Percentiles rank a stretch among this genome's conserved stretches.
phyloP scores from a whole-genome alignment of 2,329 filamentous ascomycete genomes.

The Microthyrium microscopicum region DNA sequence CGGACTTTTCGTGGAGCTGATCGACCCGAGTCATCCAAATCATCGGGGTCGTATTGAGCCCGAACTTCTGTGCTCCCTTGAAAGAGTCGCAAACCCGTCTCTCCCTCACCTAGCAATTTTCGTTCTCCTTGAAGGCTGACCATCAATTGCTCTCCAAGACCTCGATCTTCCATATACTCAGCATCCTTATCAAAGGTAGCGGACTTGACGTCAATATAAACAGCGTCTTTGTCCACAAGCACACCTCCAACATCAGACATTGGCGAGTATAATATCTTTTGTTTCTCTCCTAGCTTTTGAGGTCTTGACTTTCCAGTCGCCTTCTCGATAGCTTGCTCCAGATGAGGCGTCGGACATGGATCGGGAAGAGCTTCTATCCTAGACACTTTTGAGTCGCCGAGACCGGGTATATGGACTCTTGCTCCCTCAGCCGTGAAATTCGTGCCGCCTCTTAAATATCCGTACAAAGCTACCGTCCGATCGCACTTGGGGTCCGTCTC shows the following conservation, averaged over 20 bases:
- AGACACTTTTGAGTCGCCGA: constrained; percentile 74
- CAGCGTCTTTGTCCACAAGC: constrained; percentile 90
- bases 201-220: constrained; percentile 66
- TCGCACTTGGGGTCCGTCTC: constrained; percentile 84
- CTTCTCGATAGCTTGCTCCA: constrained; percentile 77
- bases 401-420: constrained; percentile 76
- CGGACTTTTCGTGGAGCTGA: constrained; percentile 36
- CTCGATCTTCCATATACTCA: constrained; percentile 49
- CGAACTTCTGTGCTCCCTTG: constrained; percentile 55
- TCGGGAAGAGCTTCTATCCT: constrained; percentile 80
- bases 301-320: constrained; percentile 66
- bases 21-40: constrained; percentile 41
- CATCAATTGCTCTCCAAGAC: constrained; percentile 91
- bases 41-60: constrained; percentile 22
- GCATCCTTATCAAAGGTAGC: constrained; percentile 53
- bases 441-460: constrained; percentile 84
- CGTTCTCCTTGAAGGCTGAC: constrained; percentile 74
- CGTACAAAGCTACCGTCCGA: constrained; percentile 76
- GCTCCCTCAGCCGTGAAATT: constrained; percentile 81
- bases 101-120: constrained; percentile 63
- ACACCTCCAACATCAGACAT: constrained; percentile 97
- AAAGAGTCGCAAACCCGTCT: constrained; percentile 74
- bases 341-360: constrained; percentile 83
- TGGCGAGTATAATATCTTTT: constrained; percentile 88
- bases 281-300: constrained; percentile 79